Evolutionary conservation across 345 rosid species (phyloP).

Genomic region (Salix exigua): DNA sequence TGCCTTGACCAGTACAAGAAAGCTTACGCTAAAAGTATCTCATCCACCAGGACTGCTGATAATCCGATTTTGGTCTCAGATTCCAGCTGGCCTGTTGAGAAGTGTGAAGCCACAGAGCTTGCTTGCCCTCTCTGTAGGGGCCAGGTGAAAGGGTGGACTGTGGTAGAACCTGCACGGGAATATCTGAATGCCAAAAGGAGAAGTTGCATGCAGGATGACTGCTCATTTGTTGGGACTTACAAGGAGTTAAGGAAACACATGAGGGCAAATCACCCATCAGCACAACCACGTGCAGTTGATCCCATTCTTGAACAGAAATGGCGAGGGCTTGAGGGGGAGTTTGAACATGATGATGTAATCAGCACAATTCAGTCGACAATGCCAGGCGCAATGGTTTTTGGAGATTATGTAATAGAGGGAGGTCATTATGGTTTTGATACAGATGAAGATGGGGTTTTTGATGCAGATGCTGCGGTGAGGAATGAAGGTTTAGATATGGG

Average conservation of each 20-base stretch:
- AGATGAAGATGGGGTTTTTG: constrained; percentile 38
- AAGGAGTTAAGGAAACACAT: constrained; percentile 93
- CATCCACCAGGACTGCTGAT: constrained; percentile 33
- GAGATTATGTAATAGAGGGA: constrained; percentile 80
- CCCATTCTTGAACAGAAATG: constrained; percentile 79
- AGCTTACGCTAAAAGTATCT: constrained; percentile 58
- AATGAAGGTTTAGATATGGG: constrained; percentile 45
- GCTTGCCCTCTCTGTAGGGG: constrained; percentile 96
- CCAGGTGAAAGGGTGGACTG: constrained; percentile 96
- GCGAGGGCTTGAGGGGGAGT: constrained; percentile 74
- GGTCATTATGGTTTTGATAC: constrained; percentile 45
- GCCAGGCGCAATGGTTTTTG: constrained; percentile 84
- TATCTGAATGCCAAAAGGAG: constrained; percentile 69
- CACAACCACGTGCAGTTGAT: constrained; percentile 75
- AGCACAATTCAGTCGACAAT: constrained; percentile 81
- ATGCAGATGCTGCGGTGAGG: constrained; percentile 31
- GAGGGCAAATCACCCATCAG: constrained; percentile 71
- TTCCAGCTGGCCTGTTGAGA: constrained; percentile 34
- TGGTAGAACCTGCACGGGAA: constrained; percentile 80
- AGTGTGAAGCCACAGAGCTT: constrained; percentile 58
- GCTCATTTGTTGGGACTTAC: constrained; percentile 66
- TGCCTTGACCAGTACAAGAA: constrained; percentile 94
- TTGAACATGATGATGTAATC: constrained; percentile 63
- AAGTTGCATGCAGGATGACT: constrained; percentile 91
- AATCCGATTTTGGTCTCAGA: constrained; percentile 29